Evolutionary conservation across 1,139 yeast genomes (phyloP), one percentile per base, ranked within the genome.

Genomic region (Taphrina populina): DNA sequence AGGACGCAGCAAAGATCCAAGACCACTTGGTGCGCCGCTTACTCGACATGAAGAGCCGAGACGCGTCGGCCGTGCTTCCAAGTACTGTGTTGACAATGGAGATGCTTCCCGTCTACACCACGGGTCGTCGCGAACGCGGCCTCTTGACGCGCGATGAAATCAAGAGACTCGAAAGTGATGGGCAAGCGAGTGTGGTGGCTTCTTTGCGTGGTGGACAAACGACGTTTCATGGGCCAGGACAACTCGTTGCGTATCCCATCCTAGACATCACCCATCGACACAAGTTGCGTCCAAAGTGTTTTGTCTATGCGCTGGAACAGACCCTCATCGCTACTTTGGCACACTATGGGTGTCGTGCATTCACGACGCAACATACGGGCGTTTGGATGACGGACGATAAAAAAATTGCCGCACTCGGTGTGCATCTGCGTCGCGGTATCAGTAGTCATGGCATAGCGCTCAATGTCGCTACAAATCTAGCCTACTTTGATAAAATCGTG

Each of bases 181-280:
- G 41, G 17, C 21, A 15, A 5, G 39, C 49, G 6, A 11, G 20
- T 13, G 69, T 69, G 35, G 78, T 82, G 24, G 95, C 87, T 64
- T 78, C 94, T 0, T 82, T 81, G 59, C 75, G 99, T 60, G 99
- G 99, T n/a, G 99, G 99, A 0, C 95, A 92, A 67, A 81, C 92
- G 0, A 92, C 98, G 0, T 94, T 88, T 76, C 99, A 94, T 71
- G 97, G 97, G 0, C 83, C 90, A 1, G 98, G 98, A 0, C 99
- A 94, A 69, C 69, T 88, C 43, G 96, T 90, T 2, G 82, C 88
- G 2, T 94, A 90, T 66, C 82, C 94, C 15, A 76, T 94, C 2
- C 60, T 94, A 41, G 96, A 92, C 67, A 73, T 92, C 56, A 76
- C 77, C 60, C 75, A 78, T 43, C 84, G 85, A 64, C 33, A 51